Base-by-base conservation (phyloP, 331 rosid species). In the Erythrophleum ivorense region DNA sequence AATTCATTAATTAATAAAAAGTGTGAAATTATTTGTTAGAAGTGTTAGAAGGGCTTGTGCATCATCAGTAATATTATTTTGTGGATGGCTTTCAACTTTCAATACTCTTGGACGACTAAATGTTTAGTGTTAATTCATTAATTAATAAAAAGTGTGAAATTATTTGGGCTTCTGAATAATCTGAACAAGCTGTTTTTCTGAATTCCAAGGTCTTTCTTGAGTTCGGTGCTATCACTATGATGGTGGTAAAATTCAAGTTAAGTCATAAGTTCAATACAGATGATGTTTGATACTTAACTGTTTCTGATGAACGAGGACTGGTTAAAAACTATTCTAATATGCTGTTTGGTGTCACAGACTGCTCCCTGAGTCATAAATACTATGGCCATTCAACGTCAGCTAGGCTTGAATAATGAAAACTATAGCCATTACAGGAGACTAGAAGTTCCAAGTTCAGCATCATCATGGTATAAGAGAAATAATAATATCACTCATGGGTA, bases 1-100 rank as follows among this genome's bases (percentile, higher is more conserved):
- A 70, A 62, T 85, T 87, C 83, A 67, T 82, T 82, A 71, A 58
- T 79, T 69, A 85, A 85, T 80, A 82, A 24, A 24, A 24, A 60
- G 69, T 71, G 84, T 84, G 85, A n/a, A n/a, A n/a, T n/a, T 63
- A 46, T 86, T 78, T 82, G 50, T 71, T 64, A 74, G 78, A 84
- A 82, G 77, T 78, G 59, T 70, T 79, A 82, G 73, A 82, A 82
- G 75, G 73, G 66, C 63, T 64, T 72, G 74, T 80, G 85, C 68
- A 65, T 82, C 63, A 84, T 71, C 68, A 82, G 78, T 81, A 67
- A n/a, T 52, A 54, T 82, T 78, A 58, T 54, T 55, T 75, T 84
- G 74, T 82, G 85, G 77, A 58, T 82, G 38, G 29, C 40, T 60
- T 29, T 60, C 67, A 66, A 68, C 65, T 80, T 79, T 82, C 11